A percentile compares a stretch with the other conserved stretches of the same genome.
These are phyloP conservation scores for Saccharomycopsis hybrid DNA, from an alignment of 1,139 yeast species.

Conservation along the genomic window DNA sequence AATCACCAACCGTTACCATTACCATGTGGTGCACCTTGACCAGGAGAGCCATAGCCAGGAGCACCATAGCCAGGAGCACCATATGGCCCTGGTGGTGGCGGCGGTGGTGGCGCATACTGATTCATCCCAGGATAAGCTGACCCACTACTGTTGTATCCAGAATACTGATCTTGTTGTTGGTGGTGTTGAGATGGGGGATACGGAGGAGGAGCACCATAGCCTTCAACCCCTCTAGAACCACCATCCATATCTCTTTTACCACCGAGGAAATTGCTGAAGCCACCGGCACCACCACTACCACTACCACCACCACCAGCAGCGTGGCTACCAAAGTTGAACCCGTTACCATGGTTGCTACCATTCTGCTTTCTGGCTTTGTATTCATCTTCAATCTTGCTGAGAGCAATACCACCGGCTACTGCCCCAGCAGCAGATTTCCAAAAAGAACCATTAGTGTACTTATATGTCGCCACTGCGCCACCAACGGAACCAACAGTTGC, in stretches of 20 bases:
- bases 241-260: background rate
- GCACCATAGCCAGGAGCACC: background rate
- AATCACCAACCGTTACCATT: background rate
- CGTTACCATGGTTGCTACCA: background rate
- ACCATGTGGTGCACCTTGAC: background rate
- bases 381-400: conserved; percentile 8
- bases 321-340: background rate
- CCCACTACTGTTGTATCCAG: background rate
- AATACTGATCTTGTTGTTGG: background rate
- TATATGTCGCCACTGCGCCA: conserved; percentile 12
- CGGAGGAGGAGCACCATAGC: background rate
- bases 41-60: background rate
- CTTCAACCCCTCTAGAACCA: background rate
- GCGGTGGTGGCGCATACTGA: background rate
- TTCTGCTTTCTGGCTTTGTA: conserved; percentile 1
- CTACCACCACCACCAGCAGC: background rate
- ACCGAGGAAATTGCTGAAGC: background rate
- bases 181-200: background rate
- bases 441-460: conserved; percentile 6
- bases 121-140: background rate
- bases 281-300: background rate
- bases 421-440: conserved; percentile 15
- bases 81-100: background rate
- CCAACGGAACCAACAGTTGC: conserved; percentile 9
- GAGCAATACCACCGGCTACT: conserved; percentile 11